These are phyloP conservation scores for Talaromyces sp. DNA, from an alignment of 2,329 filamentous ascomycete genomes.

Conservation along the genomic window DNA sequence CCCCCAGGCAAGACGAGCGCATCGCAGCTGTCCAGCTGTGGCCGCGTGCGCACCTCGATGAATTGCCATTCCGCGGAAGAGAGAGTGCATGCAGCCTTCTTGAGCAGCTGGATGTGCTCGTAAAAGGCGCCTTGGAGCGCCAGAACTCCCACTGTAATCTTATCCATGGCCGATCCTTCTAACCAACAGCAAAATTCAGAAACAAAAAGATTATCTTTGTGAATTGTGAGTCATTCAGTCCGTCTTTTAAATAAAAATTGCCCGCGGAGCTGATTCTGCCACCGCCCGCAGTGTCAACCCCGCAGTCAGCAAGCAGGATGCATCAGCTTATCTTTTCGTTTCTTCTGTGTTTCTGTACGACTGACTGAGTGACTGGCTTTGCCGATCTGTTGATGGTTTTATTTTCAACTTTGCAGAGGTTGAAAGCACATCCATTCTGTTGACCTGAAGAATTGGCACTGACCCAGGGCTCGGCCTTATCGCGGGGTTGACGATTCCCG, in stretches of 20 bases:
- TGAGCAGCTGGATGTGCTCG: constrained; percentile 77
- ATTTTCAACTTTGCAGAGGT: not conserved
- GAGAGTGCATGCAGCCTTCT: constrained; percentile 58
- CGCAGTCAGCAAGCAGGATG: not conserved
- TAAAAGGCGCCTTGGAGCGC: constrained; percentile 89
- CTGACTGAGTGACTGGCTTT: not conserved
- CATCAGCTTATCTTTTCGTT: not conserved
- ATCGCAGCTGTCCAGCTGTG: constrained; percentile 67
- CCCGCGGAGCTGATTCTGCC: constrained; percentile 14
- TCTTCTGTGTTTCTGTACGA: not conserved
- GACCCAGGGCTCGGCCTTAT: not conserved
- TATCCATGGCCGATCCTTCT: constrained; percentile 17
- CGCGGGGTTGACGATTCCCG: not conserved
- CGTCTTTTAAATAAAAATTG: not conserved
- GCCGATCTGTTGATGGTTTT: no score
- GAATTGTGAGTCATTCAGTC: not conserved
- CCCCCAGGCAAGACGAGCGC: constrained; percentile 88
- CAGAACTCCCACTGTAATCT: constrained; percentile 56
- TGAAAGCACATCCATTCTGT: not conserved
- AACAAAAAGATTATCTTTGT: not conserved
- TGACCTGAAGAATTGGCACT: not conserved
- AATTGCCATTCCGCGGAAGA: constrained; percentile 51
- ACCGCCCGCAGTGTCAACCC: not conserved
- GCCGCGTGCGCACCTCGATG: constrained; percentile 71
- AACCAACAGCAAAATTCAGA: not conserved